Conservation (phyloP, 768 basidiomycete genomes). For the Sporobolomyces roseus region DNA sequence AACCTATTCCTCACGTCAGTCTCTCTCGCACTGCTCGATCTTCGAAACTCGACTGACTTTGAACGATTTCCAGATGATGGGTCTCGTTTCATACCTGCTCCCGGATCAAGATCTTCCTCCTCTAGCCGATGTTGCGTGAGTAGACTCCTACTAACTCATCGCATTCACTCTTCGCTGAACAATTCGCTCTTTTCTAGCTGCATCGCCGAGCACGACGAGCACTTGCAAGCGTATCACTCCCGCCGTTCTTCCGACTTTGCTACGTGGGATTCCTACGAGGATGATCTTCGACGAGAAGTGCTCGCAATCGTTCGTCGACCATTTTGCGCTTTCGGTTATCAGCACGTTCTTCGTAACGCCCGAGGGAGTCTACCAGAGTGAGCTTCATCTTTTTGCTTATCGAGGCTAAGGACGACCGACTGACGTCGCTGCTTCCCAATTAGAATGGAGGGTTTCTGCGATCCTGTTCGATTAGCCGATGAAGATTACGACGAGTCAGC, state of each 20-base stretch:
- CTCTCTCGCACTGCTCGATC: too few relatives aligned
- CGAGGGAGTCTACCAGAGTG: conserved; percentile 6
- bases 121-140: conserved; percentile 28
- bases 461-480: conserved; percentile 8
- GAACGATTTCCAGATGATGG: conserved; percentile 22
- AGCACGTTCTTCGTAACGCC: conserved; percentile 15
- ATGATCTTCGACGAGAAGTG: conserved; percentile 13
- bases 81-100: conserved; percentile 38
- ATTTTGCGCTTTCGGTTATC: conserved; percentile 36
- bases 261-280: conserved; percentile 28
- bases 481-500: conserved; percentile 7
- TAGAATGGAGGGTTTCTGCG: conserved; percentile 17
- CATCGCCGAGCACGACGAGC: conserved; percentile 33
- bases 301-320: conserved; percentile 29
- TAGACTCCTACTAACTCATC: not conserved
- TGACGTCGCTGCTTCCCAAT: not conserved
- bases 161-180: not conserved
- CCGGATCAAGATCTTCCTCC: conserved; percentile 26
- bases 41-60: not conserved
- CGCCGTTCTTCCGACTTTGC: conserved; percentile 30
- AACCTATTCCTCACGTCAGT: conserved; percentile 30
- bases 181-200: conserved; percentile 3
- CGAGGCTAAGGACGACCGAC: not conserved
- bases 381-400: not conserved
- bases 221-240: conserved; percentile 33